Base-by-base conservation (phyloP, 345 rosid genomes). In the Nephelium lappaceum region DNA sequence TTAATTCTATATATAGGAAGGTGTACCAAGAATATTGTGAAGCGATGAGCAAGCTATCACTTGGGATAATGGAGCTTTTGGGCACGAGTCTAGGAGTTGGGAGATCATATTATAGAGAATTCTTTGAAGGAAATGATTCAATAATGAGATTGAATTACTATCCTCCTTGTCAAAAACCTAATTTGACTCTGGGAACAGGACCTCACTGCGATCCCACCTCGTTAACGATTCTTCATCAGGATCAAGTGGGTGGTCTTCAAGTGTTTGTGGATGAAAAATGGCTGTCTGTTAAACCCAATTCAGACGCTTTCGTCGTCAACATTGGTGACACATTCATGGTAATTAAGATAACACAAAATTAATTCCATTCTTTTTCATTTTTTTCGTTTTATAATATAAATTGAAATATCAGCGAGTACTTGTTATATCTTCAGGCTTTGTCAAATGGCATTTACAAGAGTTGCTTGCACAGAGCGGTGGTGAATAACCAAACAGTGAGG, bases 251-350 rank as follows among this genome's bases (percentile, higher is more conserved):
- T 2, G 96, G 96, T 39, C 91, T 92, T 73, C 91, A 92, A 57
- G 96, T 92, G 61, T 80, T 85, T n/a, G 81, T 83, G 0, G 93
- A 92, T 73, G 81, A 77, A 57, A 76, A 87, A 24, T 92, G 96
- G 96, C 88, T 81, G 49, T 71, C 83, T 0, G 77, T 92, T 41
- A 31, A 68, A 69, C 96, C 93, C 3, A 81, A 78, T 47, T 80
- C 83, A 12, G 66, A 85, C 1, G 83, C 96, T 15, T 92, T 92
- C 23, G 96, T 92, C 36, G 87, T 92, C 72, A 92, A 92, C 83
- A 85, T 92, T 61, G 96, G 96, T 31, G 96, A 92, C 79, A 92
- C 96, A 8, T 89, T 90, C 89, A 86, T 82, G 93, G 96, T 92
- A n/a, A n/a, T n/a, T n/a, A 87, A 73, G 39, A 51, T 1, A 11